phyloP scores from a whole-genome alignment of 768 basidiomycete genomes.

The Lactifluus volemus region DNA sequence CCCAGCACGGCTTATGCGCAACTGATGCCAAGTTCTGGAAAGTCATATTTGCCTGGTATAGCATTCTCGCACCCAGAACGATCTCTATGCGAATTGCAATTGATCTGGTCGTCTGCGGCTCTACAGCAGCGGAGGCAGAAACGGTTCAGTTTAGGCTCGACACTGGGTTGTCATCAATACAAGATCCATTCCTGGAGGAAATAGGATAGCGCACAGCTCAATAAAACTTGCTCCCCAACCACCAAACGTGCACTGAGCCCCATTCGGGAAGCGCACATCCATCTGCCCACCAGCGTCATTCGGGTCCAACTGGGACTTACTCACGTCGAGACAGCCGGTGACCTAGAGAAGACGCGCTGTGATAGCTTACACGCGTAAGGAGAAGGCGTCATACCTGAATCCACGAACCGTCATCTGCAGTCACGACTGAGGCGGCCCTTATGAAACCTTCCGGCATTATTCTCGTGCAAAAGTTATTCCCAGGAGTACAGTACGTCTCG shows the following conservation, averaged over 20 bases:
- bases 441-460: constrained; percentile 31
- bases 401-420: constrained; percentile 31
- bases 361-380: background rate
- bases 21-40: constrained; percentile 28
- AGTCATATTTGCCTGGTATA: constrained; percentile 40
- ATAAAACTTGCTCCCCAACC: constrained; percentile 46
- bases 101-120: constrained; percentile 33
- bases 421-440: constrained; percentile 28
- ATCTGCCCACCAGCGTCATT: constrained; percentile 41
- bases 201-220: constrained; percentile 31
- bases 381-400: constrained; percentile 28
- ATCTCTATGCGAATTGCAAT: constrained; percentile 46
- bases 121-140: constrained; percentile 45
- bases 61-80: constrained; percentile 34
- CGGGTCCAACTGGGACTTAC: constrained; percentile 26
- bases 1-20: constrained; percentile 25
- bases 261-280: constrained; percentile 42
- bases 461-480: constrained; percentile 23
- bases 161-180: constrained; percentile 23
- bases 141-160: constrained; percentile 37
- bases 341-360: constrained; percentile 22
- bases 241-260: constrained; percentile 45
- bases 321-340: constrained; percentile 32
- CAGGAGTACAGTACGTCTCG: constrained; percentile 29
- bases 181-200: background rate